Evolutionary conservation across 2,329 filamentous ascomycete species (phyloP), one percentile per base, ranked within the genome.

Genomic region (Septoria linicola): DNA sequence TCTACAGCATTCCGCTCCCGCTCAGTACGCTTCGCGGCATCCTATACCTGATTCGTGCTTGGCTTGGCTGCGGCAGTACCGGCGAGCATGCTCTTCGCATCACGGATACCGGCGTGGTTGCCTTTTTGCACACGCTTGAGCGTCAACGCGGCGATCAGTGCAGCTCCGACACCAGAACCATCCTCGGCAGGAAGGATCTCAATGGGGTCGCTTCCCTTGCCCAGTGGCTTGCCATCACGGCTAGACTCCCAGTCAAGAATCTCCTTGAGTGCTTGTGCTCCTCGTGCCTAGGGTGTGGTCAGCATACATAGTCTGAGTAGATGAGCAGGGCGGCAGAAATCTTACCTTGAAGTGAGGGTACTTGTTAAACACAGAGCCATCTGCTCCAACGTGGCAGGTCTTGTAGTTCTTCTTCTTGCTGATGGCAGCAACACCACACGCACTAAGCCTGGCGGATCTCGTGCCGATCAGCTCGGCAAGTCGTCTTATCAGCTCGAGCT

Each of bases 301-400:
- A 60, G 59, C 42, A 37, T 23, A 2, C 14, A 16, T 36, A 1
- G 27, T 25, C 17, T 10, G 44, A 2, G 2, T 25, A 21, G 14
- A 35, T 39, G 27, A 17, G 17, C 2, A 16, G 6, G 10, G n/a
- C n/a, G n/a, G n/a, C n/a, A n/a, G n/a, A n/a, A 16, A 25, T 21
- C 48, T 37, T 49, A 65, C 62, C 79, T 96, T 96, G 82, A 99
- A 99, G 74, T 96, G 88, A 10, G 93, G 93, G 75, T 99, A 99
- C 72, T 97, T 97, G 80, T 96, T 96, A 78, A 99, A 99, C 48
- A 99, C 92, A 14, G 89, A 95, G 31, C 93, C 93, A 68, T 99
- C 93, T 44, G 93, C 93, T 64, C 93, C 93, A 35, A 99, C 93
- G 71, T 97, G 93, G 76, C 89, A 95, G 31, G 81, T 80, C 66